Percentiles rank a stretch among this genome's conserved stretches.
Evolutionary conservation across 2,329 filamentous ascomycete species (phyloP).

Genomic region (Davidsoniella virescens): DNA sequence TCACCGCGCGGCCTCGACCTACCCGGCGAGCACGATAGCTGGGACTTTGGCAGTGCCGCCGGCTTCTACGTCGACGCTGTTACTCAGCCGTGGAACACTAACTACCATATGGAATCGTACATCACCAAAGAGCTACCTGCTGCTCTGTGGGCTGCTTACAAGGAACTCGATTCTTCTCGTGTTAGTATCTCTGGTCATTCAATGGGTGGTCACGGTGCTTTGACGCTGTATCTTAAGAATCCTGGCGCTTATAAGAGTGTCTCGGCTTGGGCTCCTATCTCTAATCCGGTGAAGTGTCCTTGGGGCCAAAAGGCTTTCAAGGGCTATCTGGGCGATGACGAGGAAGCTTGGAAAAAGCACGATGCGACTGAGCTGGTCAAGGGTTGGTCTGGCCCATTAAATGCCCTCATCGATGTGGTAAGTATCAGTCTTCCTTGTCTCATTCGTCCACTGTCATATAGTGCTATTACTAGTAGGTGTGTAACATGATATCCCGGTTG

Average conservation of each 20-base stretch:
- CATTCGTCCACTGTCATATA: too few relatives aligned
- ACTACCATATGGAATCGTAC: slow-evolving; percentile 94
- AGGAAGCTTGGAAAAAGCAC: slow-evolving; percentile 68
- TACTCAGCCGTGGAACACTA: slow-evolving; percentile 50
- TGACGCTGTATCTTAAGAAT: slow-evolving; percentile 84
- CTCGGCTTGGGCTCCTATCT: slow-evolving; percentile 78
- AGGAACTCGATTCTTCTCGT: slow-evolving; percentile 48
- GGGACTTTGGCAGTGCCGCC: slow-evolving; percentile 82
- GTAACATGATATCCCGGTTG: background rate
- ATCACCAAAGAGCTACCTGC: slow-evolving; percentile 74
- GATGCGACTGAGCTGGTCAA: slow-evolving; percentile 84
- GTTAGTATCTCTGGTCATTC: slow-evolving; percentile 85
- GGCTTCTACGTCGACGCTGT: slow-evolving; percentile 91
- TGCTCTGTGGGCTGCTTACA: slow-evolving; percentile 55
- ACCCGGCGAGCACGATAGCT: slow-evolving; percentile 70
- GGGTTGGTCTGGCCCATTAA: slow-evolving; percentile 53
- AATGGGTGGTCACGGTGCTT: slow-evolving; percentile 92
- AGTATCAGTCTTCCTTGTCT: slow-evolving; percentile 20
- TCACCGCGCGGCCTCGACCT: slow-evolving; percentile 73
- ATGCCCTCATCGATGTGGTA: slow-evolving; percentile 76
- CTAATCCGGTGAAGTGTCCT: slow-evolving; percentile 69
- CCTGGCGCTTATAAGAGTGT: slow-evolving; percentile 79
- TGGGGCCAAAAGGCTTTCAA: slow-evolving; percentile 94
- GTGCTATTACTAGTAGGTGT: background rate
- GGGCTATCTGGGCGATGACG: slow-evolving; percentile 71